These are phyloP conservation scores for Solanum gracilifrons DNA, from an alignment of 257 asterid genomes.

Conservation along the genomic window DNA sequence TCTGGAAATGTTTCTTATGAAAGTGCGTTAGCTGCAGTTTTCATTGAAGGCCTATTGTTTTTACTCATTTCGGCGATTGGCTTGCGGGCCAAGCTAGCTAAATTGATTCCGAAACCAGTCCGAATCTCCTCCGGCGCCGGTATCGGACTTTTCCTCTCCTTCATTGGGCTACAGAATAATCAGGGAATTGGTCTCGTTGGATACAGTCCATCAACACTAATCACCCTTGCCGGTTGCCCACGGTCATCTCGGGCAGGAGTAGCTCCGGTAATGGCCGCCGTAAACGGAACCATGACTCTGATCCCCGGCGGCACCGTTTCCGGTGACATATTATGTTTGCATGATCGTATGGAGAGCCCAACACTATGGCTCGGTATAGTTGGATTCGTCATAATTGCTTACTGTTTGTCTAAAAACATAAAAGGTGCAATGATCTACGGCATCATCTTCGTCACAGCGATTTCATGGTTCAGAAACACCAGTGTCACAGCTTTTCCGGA, in stretches of 20 bases:
- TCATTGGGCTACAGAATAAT: slow-evolving; percentile 72
- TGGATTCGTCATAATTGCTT: slow-evolving; percentile 73
- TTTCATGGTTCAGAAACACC: slow-evolving; percentile 87
- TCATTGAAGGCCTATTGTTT: slow-evolving; percentile 71
- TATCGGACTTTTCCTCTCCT: slow-evolving; percentile 76
- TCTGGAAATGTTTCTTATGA: slow-evolving; percentile 66
- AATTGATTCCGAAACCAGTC: slow-evolving; percentile 71
- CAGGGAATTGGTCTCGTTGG: slow-evolving; percentile 79
- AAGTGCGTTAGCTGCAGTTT: slow-evolving; percentile 77
- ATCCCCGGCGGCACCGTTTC: slow-evolving; percentile 68
- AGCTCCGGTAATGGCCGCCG: slow-evolving; percentile 43
- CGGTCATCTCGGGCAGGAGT: slow-evolving; percentile 34
- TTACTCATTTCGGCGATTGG: slow-evolving; percentile 64
- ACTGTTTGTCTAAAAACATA: slow-evolving; percentile 54
- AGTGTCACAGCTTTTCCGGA: slow-evolving; percentile 57
- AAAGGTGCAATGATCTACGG: slow-evolving; percentile 96
- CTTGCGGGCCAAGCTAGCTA: slow-evolving; percentile 65
- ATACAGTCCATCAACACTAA: slow-evolving; percentile 65
- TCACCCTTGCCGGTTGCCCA: slow-evolving; percentile 88
- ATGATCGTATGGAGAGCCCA: slow-evolving; percentile 80
- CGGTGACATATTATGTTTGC: slow-evolving; percentile 58
- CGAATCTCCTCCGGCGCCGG: slow-evolving; percentile 89
- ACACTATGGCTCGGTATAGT: slow-evolving; percentile 81
- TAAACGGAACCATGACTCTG: slow-evolving; percentile 50
- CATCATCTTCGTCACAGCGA: slow-evolving; percentile 66